These are phyloP conservation scores for Termitomyces sp. DNA, from an alignment of 768 basidiomycete genomes.

Conservation along the genomic window DNA sequence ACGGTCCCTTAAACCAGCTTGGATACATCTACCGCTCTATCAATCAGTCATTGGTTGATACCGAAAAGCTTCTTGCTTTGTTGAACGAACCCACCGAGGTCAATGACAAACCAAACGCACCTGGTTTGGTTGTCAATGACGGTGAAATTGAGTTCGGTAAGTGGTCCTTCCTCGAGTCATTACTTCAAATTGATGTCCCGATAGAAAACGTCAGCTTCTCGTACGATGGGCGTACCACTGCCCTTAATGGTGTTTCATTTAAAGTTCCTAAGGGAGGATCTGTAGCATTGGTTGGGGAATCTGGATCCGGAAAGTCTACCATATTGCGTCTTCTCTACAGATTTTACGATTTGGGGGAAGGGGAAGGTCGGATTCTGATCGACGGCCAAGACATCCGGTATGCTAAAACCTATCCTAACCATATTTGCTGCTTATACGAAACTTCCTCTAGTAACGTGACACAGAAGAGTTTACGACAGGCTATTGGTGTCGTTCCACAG, in stretches of 20 bases:
- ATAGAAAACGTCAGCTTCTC: slow-evolving; percentile 84
- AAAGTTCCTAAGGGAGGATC: slow-evolving; percentile 82
- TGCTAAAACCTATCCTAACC: not conserved
- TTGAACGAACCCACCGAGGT: slow-evolving; percentile 83
- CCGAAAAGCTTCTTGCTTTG: slow-evolving; percentile 79
- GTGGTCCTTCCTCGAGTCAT: not conserved
- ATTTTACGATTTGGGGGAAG: slow-evolving; percentile 85
- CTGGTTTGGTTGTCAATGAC: slow-evolving; percentile 64
- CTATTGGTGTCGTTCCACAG: slow-evolving; percentile 91
- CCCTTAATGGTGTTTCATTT: slow-evolving; percentile 80
- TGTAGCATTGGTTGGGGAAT: slow-evolving; percentile 87
- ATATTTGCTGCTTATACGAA: not conserved
- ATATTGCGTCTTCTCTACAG: slow-evolving; percentile 86
- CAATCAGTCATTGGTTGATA: slow-evolving; percentile 75
- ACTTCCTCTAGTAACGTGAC: slow-evolving; percentile 63
- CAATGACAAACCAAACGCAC: slow-evolving; percentile 73
- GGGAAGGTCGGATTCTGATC: slow-evolving; percentile 75
- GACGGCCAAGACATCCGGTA: slow-evolving; percentile 81
- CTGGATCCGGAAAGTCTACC: slow-evolving; percentile 80
- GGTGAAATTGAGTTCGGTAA: slow-evolving; percentile 87
- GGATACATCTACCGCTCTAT: slow-evolving; percentile 77
- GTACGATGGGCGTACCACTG: slow-evolving; percentile 70
- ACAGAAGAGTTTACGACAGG: slow-evolving; percentile 70
- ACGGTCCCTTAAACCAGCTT: slow-evolving; percentile 72
- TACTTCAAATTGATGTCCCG: not conserved